Percentiles rank a stretch among this genome's conserved stretches.
Conservation (phyloP, 352 stramenopile species). For the Phytophthora cryptogea region DNA sequence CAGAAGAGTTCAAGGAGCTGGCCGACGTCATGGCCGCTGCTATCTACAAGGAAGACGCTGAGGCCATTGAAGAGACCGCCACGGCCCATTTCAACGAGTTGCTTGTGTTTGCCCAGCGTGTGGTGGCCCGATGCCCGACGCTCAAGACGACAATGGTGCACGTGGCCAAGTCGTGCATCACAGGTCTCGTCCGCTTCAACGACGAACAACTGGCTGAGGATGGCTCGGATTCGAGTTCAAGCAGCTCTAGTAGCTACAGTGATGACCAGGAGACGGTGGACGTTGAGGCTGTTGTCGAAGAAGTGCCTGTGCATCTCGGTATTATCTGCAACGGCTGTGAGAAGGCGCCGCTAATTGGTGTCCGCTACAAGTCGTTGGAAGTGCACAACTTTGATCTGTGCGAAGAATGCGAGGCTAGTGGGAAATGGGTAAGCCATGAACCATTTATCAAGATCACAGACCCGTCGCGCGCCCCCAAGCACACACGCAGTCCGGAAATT, state of each 20-base stretch:
- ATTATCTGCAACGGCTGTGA: constrained; percentile 65
- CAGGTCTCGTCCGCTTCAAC: constrained; percentile 42
- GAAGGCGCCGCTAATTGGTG: constrained; percentile 54
- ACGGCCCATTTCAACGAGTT: constrained; percentile 40
- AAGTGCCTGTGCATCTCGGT: constrained; percentile 37
- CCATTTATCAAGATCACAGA: constrained; percentile 85
- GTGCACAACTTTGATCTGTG: constrained; percentile 81
- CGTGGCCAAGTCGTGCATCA: constrained; percentile 47
- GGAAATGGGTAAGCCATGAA: constrained; percentile 48
- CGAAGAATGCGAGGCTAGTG: constrained; percentile 63
- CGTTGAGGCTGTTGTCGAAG: constrained; percentile 14
- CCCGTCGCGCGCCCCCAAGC: constrained; percentile 54
- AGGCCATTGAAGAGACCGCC: constrained; percentile 38
- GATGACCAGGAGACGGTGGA: constrained; percentile 14
- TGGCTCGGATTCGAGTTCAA: constrained; percentile 31
- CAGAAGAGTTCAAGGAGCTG: constrained; percentile 46
- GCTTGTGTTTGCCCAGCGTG: constrained; percentile 43
- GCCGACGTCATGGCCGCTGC: constrained; percentile 32
- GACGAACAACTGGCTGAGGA: constrained; percentile 33
- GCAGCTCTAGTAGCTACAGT: constrained; percentile 19
- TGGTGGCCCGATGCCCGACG: constrained; percentile 44
- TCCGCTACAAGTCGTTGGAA: constrained; percentile 84
- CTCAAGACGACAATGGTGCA: constrained; percentile 51
- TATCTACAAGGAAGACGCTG: constrained; percentile 38
- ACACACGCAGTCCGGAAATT: constrained; percentile 32